phyloP scores from a whole-genome alignment of 768 basidiomycete genomes.

The Hericium erinaceus region DNA sequence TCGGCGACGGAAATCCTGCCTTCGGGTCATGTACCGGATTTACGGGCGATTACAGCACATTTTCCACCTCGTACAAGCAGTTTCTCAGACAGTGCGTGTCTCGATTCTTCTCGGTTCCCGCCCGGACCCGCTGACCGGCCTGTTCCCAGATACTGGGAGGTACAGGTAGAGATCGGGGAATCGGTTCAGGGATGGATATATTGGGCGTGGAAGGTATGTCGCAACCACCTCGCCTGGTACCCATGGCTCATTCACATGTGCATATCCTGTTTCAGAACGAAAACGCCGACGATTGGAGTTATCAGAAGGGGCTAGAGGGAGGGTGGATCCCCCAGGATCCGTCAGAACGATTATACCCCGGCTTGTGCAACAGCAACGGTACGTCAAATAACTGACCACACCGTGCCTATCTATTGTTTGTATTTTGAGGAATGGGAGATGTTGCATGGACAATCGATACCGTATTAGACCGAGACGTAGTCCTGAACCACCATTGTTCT shows the following conservation, averaged over 20 bases:
- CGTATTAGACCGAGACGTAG: no score
- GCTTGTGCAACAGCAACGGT: conserved; percentile 35
- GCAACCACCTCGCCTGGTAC: background rate
- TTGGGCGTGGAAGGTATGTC: conserved; percentile 69
- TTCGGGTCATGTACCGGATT: conserved; percentile 55
- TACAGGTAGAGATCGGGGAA: conserved; percentile 69
- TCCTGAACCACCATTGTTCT: no score
- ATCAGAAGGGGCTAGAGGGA: conserved; percentile 60
- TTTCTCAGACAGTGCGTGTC: conserved; percentile 50
- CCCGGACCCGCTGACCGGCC: background rate
- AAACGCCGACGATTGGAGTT: conserved; percentile 69
- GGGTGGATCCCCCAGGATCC: conserved; percentile 75
- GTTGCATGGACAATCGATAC: background rate
- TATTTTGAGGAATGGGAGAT: background rate
- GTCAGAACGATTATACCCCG: conserved; percentile 53
- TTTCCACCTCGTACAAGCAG: conserved; percentile 52
- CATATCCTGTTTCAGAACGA: conserved; percentile 34
- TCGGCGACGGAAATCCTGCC: conserved; percentile 31
- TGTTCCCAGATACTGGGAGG: conserved; percentile 59
- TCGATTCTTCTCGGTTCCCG: conserved; percentile 6
- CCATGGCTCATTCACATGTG: no score
- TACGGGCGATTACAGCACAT: conserved; percentile 50
- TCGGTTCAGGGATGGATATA: conserved; percentile 62
- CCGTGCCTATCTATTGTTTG: background rate
- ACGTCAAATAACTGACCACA: background rate